Base-by-base conservation (phyloP, 2,329 filamentous ascomycete species). In the Fusarium equiseti region DNA sequence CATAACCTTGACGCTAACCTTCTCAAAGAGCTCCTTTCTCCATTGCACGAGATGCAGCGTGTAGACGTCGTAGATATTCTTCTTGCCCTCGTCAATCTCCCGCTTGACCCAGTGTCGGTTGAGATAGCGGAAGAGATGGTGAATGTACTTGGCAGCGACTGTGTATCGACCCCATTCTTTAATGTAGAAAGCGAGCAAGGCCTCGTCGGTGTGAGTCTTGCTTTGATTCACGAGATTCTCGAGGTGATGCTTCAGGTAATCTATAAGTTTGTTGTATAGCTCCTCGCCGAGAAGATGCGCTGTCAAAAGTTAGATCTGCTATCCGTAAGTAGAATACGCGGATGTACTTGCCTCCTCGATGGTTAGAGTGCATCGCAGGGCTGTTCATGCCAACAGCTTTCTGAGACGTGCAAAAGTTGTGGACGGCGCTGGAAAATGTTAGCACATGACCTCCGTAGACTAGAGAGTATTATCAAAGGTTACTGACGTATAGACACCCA, bases 91-190 rank as follows among this genome's bases (percentile, higher is more conserved):
- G 70, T 99, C 96, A 83, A 99, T 97, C 83, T 99, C 96, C 31
- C 96, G 88, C 86, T 98, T 99, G 3, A 99, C 96, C 96, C 97
- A 99, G 82, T 99, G 96, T 31, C 96, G 90, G 78, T 99, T 99
- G 27, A 99, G 89, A 78, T 99, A 99, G 57, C 92, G 87, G 85
- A 99, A 99, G 10, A 99, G 85, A 79, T 99, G 95, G 81, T 99
- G 97, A 79, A 98, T 96, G 83, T 97, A 99, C 81, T 97, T 97
- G 64, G 95, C 96, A 2, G 96, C 95, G 16, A 92, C 93, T 3
- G 96, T 99, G 83, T 98, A 99, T 66, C 96, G 89, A 73, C 92
- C 90, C 96, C 96, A 99, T 86, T 99, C 95, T 78, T 92, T 90
- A 80, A 98, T 99, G 80, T 99, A 99, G 81, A 95, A 98, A 22